Evolutionary conservation across 2,329 filamentous ascomycete genomes (phyloP), one percentile per base, ranked within the genome.

Genomic region (Teratosphaeria destructans): DNA sequence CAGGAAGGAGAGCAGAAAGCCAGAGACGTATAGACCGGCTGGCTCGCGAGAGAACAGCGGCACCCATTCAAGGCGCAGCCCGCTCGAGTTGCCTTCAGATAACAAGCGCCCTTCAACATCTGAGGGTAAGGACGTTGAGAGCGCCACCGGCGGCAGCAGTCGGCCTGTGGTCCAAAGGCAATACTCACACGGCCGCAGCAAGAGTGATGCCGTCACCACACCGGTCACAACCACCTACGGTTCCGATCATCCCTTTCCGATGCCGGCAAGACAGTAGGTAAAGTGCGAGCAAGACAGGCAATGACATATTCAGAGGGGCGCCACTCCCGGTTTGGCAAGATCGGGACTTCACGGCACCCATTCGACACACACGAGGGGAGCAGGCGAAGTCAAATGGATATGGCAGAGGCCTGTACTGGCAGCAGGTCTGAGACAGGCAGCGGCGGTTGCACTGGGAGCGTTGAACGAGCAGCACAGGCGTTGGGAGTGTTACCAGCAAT

Each of bases 1-100:
- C 54, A 54, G 57, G n/a, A 55, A 52, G 14, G 64, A 68, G 49
- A 63, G 62, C 55, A 54, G 39, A 11, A 62, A 63, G 56, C 65
- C 67, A 19, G 59, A 58, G 54, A 67, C 66, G 1, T 68, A 69
- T 56, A 56, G 63, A 12, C 66, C 67, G 19, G 61, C 61, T 19
- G 67, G 65, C 27, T 26, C 52, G 2, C 57, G 57, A 19, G 43
- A 54, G 53, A 32, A 58, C 53, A 49, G 49, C 58, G 32, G 43
- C 54, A 29, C n/a, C n/a, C 43, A 19, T 23, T n/a, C 23, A 11
- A 23, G 8, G 26, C 57, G 26, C 52, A 35, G 27, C 34, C 16
- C 26, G 19, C 11, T 37, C 37, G 32, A 49, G 19, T n/a, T 49
- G 43, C 43, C 16, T 19, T n/a, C 29, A 43, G 60, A 59, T 11